Conservation (phyloP, 495 filamentous ascomycete genomes). For the Elaphomyces granulatus region DNA sequence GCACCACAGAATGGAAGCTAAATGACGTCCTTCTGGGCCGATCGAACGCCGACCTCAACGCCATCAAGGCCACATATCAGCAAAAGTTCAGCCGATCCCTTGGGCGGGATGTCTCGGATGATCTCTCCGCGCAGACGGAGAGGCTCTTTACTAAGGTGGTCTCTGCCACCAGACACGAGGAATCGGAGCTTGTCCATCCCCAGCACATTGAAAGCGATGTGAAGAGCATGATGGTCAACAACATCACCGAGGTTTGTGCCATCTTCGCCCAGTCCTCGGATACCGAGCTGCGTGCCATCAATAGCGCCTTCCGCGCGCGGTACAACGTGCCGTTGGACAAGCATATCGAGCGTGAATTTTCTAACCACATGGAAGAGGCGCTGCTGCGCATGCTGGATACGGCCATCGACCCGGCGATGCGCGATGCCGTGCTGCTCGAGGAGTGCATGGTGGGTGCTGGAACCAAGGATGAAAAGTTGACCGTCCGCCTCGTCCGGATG, state of each 20-base stretch:
- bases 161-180: slow-evolving; percentile 55
- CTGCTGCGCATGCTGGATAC: slow-evolving; percentile 63
- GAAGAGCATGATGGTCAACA: slow-evolving; percentile 52
- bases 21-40: slow-evolving; percentile 76
- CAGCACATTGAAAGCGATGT: slow-evolving; percentile 59
- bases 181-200: slow-evolving; percentile 53
- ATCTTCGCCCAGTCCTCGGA: slow-evolving; percentile 62
- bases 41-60: slow-evolving; percentile 68
- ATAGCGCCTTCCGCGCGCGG: slow-evolving; percentile 48
- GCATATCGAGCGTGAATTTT: slow-evolving; percentile 66
- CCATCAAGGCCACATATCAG: slow-evolving; percentile 67
- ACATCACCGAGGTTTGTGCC: slow-evolving; percentile 59
- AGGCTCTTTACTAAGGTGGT: slow-evolving; percentile 67
- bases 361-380: slow-evolving; percentile 82
- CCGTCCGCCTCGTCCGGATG: slow-evolving; percentile 52
- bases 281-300: slow-evolving; percentile 68
- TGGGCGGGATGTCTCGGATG: slow-evolving; percentile 52
- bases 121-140: slow-evolving; percentile 75
- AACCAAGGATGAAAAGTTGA: slow-evolving; percentile 72
- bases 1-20: slow-evolving; percentile 73
- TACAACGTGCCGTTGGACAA: slow-evolving; percentile 53
- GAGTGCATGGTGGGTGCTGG: slow-evolving; percentile 75
- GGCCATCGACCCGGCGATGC: slow-evolving; percentile 63
- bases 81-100: slow-evolving; percentile 45
- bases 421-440: slow-evolving; percentile 68